A percentile compares a stretch with the other conserved stretches of the same genome.
Evolutionary conservation across 2,329 filamentous ascomycete genomes (phyloP).

Genomic region (Aspergillus fijiensis): DNA sequence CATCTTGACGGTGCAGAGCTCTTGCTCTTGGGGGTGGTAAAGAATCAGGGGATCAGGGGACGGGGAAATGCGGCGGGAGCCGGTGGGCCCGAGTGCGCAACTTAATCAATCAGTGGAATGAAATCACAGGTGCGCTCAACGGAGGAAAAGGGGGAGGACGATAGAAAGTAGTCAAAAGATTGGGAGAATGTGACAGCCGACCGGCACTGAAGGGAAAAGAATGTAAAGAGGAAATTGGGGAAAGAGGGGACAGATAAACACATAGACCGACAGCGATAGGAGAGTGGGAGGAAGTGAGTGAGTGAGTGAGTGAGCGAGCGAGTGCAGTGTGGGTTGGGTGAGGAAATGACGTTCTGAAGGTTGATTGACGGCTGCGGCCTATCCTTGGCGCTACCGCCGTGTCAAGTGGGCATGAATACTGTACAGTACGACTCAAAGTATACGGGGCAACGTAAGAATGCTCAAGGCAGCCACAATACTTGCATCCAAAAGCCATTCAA

Average conservation of each 20-base stretch:
- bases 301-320: not conserved
- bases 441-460: not conserved
- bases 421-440: too few species aligned
- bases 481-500: not conserved
- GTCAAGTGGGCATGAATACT: not conserved
- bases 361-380: not conserved
- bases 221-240: slow-evolving; percentile 16
- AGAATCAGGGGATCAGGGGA: slow-evolving; percentile 25
- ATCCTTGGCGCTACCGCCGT: slow-evolving; percentile 31
- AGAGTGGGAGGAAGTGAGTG: not conserved
- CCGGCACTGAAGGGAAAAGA: slow-evolving; percentile 6
- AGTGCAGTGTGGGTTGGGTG: not conserved
- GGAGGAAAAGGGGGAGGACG: slow-evolving; percentile 11
- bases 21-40: slow-evolving; percentile 9
- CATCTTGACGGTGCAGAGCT: slow-evolving; percentile 56
- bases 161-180: slow-evolving; percentile 7
- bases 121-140: slow-evolving; percentile 11
- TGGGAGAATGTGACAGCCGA: not conserved
- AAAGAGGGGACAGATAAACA: slow-evolving; percentile 7
- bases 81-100: slow-evolving; percentile 23
- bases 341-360: slow-evolving; percentile 32
- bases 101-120: slow-evolving; percentile 18
- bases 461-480: not conserved
- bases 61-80: slow-evolving; percentile 18
- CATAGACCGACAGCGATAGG: not conserved